These are phyloP conservation scores for Rhexocercosporidium sp. DNA, from an alignment of 2,329 filamentous ascomycete species.

Conservation along the genomic window DNA sequence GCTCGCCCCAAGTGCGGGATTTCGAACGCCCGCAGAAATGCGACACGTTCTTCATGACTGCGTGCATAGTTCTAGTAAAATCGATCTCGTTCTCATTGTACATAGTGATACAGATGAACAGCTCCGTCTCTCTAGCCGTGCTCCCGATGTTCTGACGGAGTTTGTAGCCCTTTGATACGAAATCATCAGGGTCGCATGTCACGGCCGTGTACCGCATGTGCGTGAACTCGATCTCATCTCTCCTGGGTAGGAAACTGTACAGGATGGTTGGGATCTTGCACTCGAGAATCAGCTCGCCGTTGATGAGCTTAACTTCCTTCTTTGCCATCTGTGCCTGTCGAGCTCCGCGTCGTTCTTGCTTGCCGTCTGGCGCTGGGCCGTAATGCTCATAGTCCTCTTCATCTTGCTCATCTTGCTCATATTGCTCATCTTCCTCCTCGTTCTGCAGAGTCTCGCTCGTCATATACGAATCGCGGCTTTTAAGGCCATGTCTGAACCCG, in stretches of 20 bases:
- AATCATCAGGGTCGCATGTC: constrained; percentile 97
- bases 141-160: constrained; percentile 87
- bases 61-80: constrained; percentile 98
- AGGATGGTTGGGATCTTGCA: constrained; percentile 99
- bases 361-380: constrained; percentile 83
- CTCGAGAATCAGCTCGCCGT: constrained; percentile 95
- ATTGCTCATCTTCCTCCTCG: constrained; percentile 37
- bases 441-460: constrained; percentile 43
- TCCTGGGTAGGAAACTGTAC: constrained; percentile 92
- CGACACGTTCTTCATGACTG: constrained; percentile 96
- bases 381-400: constrained; percentile 74
- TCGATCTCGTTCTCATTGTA: constrained; percentile 98
- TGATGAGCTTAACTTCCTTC: constrained; percentile 95
- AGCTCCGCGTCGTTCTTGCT: constrained; percentile 86
- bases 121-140: constrained; percentile 86
- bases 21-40: constrained; percentile 94
- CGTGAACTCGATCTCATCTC: constrained; percentile 95
- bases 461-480: constrained; percentile 47
- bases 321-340: constrained; percentile 86
- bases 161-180: constrained; percentile 86
- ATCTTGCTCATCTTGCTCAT: constrained; percentile 44
- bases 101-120: constrained; percentile 98
- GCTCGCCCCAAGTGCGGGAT: constrained; percentile 94
- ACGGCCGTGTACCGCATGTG: constrained; percentile 99
- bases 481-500: constrained; percentile 27